Percentiles rank a stretch among this genome's conserved stretches.
Evolutionary conservation across 371 early-diverging fungal genomes (phyloP).

Genomic region (Mucor plumbeus): DNA sequence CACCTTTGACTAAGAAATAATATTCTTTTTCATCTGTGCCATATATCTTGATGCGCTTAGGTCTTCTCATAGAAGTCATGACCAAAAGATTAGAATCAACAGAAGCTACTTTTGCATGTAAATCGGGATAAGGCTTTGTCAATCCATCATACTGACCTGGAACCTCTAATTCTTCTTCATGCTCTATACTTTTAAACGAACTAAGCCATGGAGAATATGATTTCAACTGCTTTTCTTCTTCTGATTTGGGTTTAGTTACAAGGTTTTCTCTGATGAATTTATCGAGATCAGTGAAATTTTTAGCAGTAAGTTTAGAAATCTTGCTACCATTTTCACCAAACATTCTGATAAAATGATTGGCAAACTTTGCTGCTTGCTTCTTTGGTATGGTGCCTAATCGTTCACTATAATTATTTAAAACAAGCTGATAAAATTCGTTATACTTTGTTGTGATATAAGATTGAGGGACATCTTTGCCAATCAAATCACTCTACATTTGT

Average conservation of each 20-base stretch:
- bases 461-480: slow-evolving; percentile 24
- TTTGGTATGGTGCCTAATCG: slow-evolving; percentile 41
- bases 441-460: slow-evolving; percentile 23
- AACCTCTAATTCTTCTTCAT: slow-evolving; percentile 64
- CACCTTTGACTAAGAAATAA: slow-evolving; percentile 80
- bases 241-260: not conserved
- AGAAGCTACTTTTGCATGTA: slow-evolving; percentile 61
- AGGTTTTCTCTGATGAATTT: not conserved
- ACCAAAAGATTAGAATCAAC: slow-evolving; percentile 69
- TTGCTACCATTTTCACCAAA: slow-evolving; percentile 56
- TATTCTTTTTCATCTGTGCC: slow-evolving; percentile 77
- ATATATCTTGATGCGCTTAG: slow-evolving; percentile 72
- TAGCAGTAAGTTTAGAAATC: slow-evolving; percentile 21
- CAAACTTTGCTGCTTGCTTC: slow-evolving; percentile 61
- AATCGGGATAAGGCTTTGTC: slow-evolving; percentile 50
- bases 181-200: slow-evolving; percentile 45
- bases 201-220: slow-evolving; percentile 76
- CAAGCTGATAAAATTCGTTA: slow-evolving; percentile 43
- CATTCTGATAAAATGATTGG: slow-evolving; percentile 43
- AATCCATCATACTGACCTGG: slow-evolving; percentile 78
- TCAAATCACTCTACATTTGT: slow-evolving; percentile 5
- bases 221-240: slow-evolving; percentile 35
- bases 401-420: slow-evolving; percentile 31
- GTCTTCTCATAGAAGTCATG: slow-evolving; percentile 74
- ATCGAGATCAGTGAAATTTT: not conserved